phyloP scores from a whole-genome alignment of 352 stramenopile species.

The Stramenopiles sp. region DNA sequence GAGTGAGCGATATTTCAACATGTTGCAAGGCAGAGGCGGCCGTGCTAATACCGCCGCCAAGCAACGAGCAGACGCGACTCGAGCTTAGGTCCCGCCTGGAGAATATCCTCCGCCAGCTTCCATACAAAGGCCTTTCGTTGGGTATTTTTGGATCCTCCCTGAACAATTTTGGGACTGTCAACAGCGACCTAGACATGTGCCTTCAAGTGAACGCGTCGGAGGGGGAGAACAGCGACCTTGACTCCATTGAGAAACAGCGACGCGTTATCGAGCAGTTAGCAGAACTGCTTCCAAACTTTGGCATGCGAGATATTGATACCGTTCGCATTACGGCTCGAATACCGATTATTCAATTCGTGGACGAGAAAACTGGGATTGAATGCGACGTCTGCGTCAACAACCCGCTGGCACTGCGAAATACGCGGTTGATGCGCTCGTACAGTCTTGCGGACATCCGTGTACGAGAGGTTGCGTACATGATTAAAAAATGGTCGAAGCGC shows the following conservation, averaged over 20 bases:
- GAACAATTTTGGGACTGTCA: conserved; percentile 82
- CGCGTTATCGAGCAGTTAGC: neutral
- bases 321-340: conserved; percentile 62
- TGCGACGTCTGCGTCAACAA: conserved; percentile 86
- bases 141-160: conserved; percentile 83
- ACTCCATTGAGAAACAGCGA: too few relatives aligned
- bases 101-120: neutral
- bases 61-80: neutral
- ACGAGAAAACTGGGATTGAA: conserved; percentile 38
- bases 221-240: neutral
- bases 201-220: conserved; percentile 21
- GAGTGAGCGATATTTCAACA: neutral
- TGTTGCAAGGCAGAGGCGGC: neutral
- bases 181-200: conserved; percentile 81
- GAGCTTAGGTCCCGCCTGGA: neutral
- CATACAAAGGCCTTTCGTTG: conserved; percentile 18
- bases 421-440: conserved; percentile 73
- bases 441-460: conserved; percentile 45
- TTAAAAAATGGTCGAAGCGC: conserved; percentile 55
- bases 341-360: conserved; percentile 90
- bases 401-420: conserved; percentile 87
- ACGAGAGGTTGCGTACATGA: conserved; percentile 45
- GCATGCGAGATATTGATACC: neutral
- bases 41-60: neutral
- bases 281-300: neutral